Evolutionary conservation across 2,329 filamentous ascomycete genomes (phyloP), one percentile per base, ranked within the genome.

Genomic region (Blastomyces emzantsi): DNA sequence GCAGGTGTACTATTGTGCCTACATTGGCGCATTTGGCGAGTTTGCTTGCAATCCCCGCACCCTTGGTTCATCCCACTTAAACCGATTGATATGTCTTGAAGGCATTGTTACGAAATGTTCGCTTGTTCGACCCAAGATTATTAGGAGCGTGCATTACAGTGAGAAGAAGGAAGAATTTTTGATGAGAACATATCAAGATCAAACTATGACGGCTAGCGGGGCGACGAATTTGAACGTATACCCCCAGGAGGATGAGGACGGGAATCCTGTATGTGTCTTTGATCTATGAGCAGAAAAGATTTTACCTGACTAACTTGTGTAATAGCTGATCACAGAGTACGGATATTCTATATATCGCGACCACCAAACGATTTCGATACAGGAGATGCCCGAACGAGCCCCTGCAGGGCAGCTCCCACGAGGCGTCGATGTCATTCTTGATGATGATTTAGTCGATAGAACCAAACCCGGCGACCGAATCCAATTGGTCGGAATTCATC

Each of bases 351-450:
- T 89, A 60, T 99, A 97, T 78, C 85, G 93, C 72, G 94, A 99
- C 74, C 94, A 99, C 74, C 94, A 99, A 76, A 96, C 90, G 19
- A 91, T 99, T 65, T 97, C 93, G 0, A 97, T 99, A 68, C 94
- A 99, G 78, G 94, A 99, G 80, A 99, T 99, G 94, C 94, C 94
- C 0, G 94, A 99, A 77, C 84, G 93, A 70, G 94, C 94, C 1
- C 94, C 94, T 62, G 93, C 94, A 64, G 94, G 94, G 62, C 94
- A 97, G 80, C 83, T 99, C 67, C 94, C 94, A 65, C 88, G 94
- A 62, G 92, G 93, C 63, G 94, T 99, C 22, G 94, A 99, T 76
- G 92, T 97, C 17, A 92, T 99, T 69, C 81, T 99, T 68, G 94
- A 99, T 74, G 94, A 99, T 74, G 94, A 99, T 74, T 82, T 99